Percentiles rank a stretch among this genome's conserved stretches.
Conservation (phyloP, 768 basidiomycete species). For the Psilocybe cubensis region DNA sequence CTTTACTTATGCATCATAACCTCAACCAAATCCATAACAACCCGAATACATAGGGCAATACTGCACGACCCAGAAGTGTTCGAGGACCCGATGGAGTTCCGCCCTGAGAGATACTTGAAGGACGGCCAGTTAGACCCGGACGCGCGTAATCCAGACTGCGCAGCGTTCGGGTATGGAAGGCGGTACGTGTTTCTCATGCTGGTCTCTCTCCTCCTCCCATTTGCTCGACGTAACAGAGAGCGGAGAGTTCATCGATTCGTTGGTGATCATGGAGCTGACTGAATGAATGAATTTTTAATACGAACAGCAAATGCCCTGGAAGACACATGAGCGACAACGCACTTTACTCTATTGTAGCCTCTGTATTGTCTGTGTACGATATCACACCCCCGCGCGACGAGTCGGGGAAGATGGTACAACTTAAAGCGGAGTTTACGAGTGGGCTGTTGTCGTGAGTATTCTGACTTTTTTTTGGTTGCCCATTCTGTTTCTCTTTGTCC, state of each 20-base stretch:
- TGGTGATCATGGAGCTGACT: too few relatives aligned
- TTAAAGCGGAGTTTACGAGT: constrained; percentile 21
- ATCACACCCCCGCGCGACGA: constrained; percentile 26
- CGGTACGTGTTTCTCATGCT: constrained; percentile 21
- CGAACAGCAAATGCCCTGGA: constrained; percentile 31
- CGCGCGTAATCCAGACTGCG: constrained; percentile 26
- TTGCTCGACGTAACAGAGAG: too few relatives aligned
- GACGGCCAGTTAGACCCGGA: constrained; percentile 22
- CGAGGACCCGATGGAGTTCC: constrained; percentile 35
- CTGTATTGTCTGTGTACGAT: constrained; percentile 26
- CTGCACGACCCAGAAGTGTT: constrained; percentile 43
- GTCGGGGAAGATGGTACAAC: constrained; percentile 19
- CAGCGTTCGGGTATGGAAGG: constrained; percentile 37
- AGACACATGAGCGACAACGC: constrained; percentile 27
- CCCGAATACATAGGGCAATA: constrained; percentile 23
- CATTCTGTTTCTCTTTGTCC: too few relatives aligned
- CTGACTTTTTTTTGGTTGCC: not conserved
- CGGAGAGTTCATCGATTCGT: too few relatives aligned
- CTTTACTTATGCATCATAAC: not conserved
- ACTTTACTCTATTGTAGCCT: constrained; percentile 22
- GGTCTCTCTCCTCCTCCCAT: too few relatives aligned
- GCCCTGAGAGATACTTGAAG: constrained; percentile 34
- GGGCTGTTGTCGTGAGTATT: constrained; percentile 24
- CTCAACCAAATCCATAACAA: too few relatives aligned
- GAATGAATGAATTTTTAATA: too few relatives aligned